Evolutionary conservation across 306 rosid species (phyloP), one percentile per base, ranked within the genome.

Genomic region (Citrullus colocynthis): DNA sequence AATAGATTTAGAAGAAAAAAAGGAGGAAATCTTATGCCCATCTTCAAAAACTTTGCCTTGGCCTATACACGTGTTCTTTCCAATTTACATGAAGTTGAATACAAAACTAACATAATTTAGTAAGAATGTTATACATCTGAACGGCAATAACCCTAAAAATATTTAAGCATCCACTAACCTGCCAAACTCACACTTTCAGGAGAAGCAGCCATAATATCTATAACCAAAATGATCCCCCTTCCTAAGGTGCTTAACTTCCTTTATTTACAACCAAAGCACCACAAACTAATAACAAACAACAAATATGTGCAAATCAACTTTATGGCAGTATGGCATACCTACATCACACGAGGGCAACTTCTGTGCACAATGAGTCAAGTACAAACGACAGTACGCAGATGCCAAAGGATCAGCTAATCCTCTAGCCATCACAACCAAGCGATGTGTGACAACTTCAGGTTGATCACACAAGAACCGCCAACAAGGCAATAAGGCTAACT

Each of bases 341-440:
- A 79, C 87, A 83, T 95, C 93, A 82, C 63, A 84, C 11, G 88
- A 78, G 83, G 85, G 91, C 59, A 95, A 73, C 91, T 95, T 95
- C 88, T 83, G 93, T 72, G 90, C 88, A 83, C 93, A 86, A 83
- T 83, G 91, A 81, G 86, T 85, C 86, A 90, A 82, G 79, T 92
- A 95, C 42, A 95, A 84, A 83, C 85, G 87, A 83, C 97, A 95
- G 85, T 88, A 95, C 39, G 97, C 89, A 69, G 93, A 95, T 82
- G 96, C 96, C 80, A 95, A 84, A 3, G 98, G 96, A 92, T 95
- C 96, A 73, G 92, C 93, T 83, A 95, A 79, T 72, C 98, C 98
- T 82, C 98, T 87, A 44, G 56, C 77, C 98, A 95, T 95, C 93
- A 79, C 86, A 65, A 90, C 93, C 92, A 92, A 84, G 78, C 98